phyloP scores from a whole-genome alignment of 257 asterid genomes.

The Fraxinus anomala region DNA sequence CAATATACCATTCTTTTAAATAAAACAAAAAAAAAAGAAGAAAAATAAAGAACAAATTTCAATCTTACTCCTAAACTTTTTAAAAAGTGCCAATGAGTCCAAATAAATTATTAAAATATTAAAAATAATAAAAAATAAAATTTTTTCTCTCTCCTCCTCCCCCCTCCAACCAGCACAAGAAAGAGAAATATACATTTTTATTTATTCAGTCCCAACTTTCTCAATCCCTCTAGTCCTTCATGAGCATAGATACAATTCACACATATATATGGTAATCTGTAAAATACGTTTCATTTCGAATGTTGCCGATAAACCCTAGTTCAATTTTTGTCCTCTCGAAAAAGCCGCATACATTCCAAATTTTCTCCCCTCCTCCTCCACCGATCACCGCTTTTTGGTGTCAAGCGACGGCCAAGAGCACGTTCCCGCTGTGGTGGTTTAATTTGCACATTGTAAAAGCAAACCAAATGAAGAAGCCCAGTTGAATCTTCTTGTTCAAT shows the following conservation, averaged over 20 bases:
- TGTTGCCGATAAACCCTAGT: slow-evolving; percentile 68
- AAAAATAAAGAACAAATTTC: too few relatives aligned
- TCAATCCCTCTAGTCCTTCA: too few relatives aligned
- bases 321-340: slow-evolving; percentile 34
- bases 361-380: slow-evolving; percentile 21
- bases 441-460: slow-evolving; percentile 74
- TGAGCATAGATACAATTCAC: background rate
- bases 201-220: too few relatives aligned
- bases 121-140: too few relatives aligned
- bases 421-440: slow-evolving; percentile 49
- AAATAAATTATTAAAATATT: too few relatives aligned
- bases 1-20: too few relatives aligned
- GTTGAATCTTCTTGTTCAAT: slow-evolving; percentile 38
- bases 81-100: too few relatives aligned
- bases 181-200: too few relatives aligned
- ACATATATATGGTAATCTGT: background rate
- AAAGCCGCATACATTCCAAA: slow-evolving; percentile 31
- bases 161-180: too few relatives aligned
- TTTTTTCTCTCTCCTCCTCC: too few relatives aligned
- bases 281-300: slow-evolving; percentile 34
- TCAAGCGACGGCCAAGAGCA: slow-evolving; percentile 47
- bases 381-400: slow-evolving; percentile 41
- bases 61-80: too few relatives aligned
- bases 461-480: slow-evolving; percentile 73
- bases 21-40: too few relatives aligned